A percentile compares a stretch with the other conserved stretches of the same genome.
Evolutionary conservation across 148 eudicot genomes (phyloP).

Genomic region (Silene uniflora): DNA sequence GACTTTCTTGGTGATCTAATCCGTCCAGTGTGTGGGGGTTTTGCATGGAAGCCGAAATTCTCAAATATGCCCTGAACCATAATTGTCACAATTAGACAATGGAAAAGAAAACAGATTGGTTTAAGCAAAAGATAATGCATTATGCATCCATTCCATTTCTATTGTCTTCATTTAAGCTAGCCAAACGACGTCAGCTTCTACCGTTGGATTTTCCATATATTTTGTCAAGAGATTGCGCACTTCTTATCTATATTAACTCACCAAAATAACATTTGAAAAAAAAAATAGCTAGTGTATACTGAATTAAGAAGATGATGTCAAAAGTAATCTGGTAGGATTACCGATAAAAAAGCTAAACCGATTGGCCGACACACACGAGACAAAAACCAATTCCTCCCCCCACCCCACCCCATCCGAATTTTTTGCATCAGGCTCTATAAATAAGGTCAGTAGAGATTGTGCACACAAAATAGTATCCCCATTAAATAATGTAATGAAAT

Average conservation of each 20-base stretch:
- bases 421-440: not conserved
- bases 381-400: not conserved
- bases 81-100: constrained; percentile 6
- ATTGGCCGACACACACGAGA: too few species aligned
- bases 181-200: not conserved
- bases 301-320: not conserved
- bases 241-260: not conserved
- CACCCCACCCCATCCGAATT: too few species aligned
- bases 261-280: not conserved
- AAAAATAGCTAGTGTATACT: too few species aligned
- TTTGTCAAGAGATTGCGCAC: not conserved
- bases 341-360: too few species aligned
- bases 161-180: not conserved
- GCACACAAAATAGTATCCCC: not conserved
- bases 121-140: not conserved
- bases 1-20: constrained; percentile 19
- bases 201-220: too few species aligned
- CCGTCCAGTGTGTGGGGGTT: constrained; percentile 18
- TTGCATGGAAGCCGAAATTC: constrained; percentile 51
- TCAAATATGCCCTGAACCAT: constrained; percentile 55
- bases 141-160: not conserved
- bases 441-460: not conserved
- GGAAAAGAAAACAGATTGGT: not conserved
- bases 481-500: not conserved
- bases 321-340: too few species aligned